Evolutionary conservation across 306 rosid genomes (phyloP), one percentile per base, ranked within the genome.

Genomic region (Calophaca sinica): DNA sequence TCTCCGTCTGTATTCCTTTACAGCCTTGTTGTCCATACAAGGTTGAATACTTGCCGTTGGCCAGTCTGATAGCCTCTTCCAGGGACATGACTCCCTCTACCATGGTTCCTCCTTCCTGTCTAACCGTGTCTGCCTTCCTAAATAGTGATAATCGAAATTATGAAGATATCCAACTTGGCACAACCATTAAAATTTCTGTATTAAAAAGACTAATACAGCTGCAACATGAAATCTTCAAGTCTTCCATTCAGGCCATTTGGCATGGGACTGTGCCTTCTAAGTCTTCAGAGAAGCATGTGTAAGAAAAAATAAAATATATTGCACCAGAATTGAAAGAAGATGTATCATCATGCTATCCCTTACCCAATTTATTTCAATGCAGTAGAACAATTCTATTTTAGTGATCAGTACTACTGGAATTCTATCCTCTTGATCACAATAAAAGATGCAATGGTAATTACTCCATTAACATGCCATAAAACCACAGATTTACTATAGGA

Each of bases 351-450:
- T 48, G 55, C 48, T 32, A 52, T 42, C 14, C 52, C 68, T 28
- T 14, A 3, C 46, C 80, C 68, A 83, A 83, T 45, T 36, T 48
- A 74, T 52, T 60, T 49, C 35, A 42, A 46, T 15, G 50, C 76
- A 42, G 60, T 53, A 63, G n/a, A 55, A 55, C 9, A 26, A 31
- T 61, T 62, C 20, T 63, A 80, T 63, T 55, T 15, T 20, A 57
- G 13, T 70, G 28, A 70, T 60, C 58, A 12, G 31, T 32, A 45
- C 48, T 36, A 54, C 41, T 28, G 64, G 38, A 39, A 68, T 31
- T 79, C 33, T 61, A 63, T 62, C 59, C 57, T 68, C 68, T 15
- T 53, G 13, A 61, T 44, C 48, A 63, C 54, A 29, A 53, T 35
- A 35, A 42, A 53, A 64, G 44, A 64, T 48, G 45, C 39, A 58